phyloP scores from a whole-genome alignment of 2,329 filamentous ascomycete genomes.

The Kalaharituber pfeilii region DNA sequence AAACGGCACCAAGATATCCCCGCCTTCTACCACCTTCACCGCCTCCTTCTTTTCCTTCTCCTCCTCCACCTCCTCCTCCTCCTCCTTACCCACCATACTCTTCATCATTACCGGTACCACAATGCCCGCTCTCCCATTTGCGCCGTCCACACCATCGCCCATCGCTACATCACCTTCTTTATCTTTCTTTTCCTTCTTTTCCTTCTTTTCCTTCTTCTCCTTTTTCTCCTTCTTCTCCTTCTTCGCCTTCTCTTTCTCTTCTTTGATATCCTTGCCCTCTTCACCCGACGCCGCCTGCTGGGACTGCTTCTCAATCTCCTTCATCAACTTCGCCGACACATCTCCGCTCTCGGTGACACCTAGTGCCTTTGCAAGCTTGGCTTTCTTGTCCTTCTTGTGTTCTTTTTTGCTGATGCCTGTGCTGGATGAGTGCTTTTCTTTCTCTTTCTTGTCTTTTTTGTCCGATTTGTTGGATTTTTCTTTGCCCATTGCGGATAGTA shows the following conservation, averaged over 20 bases:
- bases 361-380: constrained; percentile 28
- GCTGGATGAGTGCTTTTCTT: constrained; percentile 20
- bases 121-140: constrained; percentile 34
- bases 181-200: constrained; percentile 28
- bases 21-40: constrained; percentile 29
- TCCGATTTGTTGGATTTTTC: constrained; percentile 24
- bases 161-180: constrained; percentile 10
- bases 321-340: constrained; percentile 47
- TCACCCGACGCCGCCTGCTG: constrained; percentile 27
- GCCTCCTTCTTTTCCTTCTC: constrained; percentile 27
- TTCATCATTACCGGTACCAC: constrained; percentile 37
- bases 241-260: constrained; percentile 47
- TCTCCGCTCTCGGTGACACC: constrained; percentile 30
- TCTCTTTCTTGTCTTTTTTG: constrained; percentile 23
- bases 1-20: constrained; percentile 50
- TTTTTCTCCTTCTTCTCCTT: constrained; percentile 51
- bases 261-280: constrained; percentile 28
- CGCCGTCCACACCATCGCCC: constrained; percentile 27
- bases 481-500: constrained; percentile 12
- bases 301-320: constrained; percentile 47
- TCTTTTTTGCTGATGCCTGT: constrained; percentile 26
- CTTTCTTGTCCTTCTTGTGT: constrained; percentile 26
- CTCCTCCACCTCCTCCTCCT: constrained; percentile 24
- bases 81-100: constrained; percentile 30
- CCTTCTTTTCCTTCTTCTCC: constrained; percentile 28